These are phyloP conservation scores for Cercis canadensis DNA, from an alignment of 306 rosid species.

Conservation along the genomic window DNA sequence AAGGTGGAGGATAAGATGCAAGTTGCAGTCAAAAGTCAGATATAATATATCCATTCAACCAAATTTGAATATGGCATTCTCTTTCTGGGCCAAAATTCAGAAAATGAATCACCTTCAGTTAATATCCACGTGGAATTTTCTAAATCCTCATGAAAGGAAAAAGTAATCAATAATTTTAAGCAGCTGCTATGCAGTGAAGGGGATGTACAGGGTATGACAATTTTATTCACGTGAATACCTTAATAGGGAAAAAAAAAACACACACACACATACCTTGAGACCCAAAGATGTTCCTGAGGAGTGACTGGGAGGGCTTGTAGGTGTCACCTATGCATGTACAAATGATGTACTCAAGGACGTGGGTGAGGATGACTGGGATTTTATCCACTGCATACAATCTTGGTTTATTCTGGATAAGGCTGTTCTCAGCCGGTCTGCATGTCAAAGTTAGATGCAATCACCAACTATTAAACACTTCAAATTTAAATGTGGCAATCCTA, in stretches of 20 bases:
- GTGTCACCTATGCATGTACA: slow-evolving; percentile 68
- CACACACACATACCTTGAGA: slow-evolving; percentile 71
- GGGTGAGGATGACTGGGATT: slow-evolving; percentile 61
- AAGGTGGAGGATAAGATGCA: slow-evolving; percentile 17
- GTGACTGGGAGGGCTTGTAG: slow-evolving; percentile 63
- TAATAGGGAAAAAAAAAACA: background rate
- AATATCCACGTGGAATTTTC: slow-evolving; percentile 5
- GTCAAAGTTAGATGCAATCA: slow-evolving; percentile 46
- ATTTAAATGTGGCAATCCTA: slow-evolving; percentile 15
- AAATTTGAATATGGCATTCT: slow-evolving; percentile 16
- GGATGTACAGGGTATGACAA: slow-evolving; percentile 22
- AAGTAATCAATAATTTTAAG: slow-evolving; percentile 8
- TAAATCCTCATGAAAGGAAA: background rate
- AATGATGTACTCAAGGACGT: slow-evolving; percentile 58
- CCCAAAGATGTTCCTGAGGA: slow-evolving; percentile 62
- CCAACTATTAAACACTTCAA: slow-evolving; percentile 38
- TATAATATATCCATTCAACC: background rate
- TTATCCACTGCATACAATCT: slow-evolving; percentile 91
- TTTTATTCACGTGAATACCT: slow-evolving; percentile 11
- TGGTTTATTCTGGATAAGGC: slow-evolving; percentile 85
- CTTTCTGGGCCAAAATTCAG: slow-evolving; percentile 7
- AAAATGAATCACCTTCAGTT: slow-evolving; percentile 12
- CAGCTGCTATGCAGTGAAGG: slow-evolving; percentile 14
- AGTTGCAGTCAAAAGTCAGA: slow-evolving; percentile 24
- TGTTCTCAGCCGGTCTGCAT: slow-evolving; percentile 79